Evolutionary conservation across 2,329 filamentous ascomycete genomes (phyloP).

Genomic region (Biscogniauxia sp.): DNA sequence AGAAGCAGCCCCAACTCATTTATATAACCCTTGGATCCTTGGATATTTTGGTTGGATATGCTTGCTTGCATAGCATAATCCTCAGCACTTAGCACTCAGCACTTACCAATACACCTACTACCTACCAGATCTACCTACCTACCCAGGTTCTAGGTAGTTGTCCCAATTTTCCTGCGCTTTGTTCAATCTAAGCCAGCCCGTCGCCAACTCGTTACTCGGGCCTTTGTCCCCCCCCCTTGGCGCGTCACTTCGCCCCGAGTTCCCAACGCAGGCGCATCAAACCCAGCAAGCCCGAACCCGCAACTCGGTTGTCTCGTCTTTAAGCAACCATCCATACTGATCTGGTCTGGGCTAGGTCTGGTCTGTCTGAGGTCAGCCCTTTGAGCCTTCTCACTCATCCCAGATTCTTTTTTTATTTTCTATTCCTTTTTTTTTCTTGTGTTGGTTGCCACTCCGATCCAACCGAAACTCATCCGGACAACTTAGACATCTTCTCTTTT

Average conservation of each 20-base stretch:
- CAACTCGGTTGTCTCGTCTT: not conserved
- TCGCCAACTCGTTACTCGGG: slow-evolving; percentile 26
- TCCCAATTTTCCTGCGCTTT: slow-evolving; percentile 9
- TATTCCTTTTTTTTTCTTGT: not conserved
- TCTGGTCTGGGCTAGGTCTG: too few species aligned
- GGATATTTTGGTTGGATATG: not conserved
- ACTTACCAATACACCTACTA: too few species aligned
- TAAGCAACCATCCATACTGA: not conserved
- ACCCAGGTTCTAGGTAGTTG: slow-evolving; percentile 8
- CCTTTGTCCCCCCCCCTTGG: slow-evolving; percentile 29
- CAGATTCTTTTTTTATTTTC: not conserved
- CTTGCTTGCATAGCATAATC: not conserved
- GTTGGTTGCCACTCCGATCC: not conserved
- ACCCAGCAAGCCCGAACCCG: not conserved
- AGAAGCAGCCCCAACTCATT: slow-evolving; percentile 4
- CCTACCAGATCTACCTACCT: not conserved
- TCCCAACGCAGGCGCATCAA: slow-evolving; percentile 7
- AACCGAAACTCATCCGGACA: not conserved
- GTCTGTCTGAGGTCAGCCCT: too few species aligned
- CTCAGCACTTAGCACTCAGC: not conserved
- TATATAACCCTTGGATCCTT: not conserved
- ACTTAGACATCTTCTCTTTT: not conserved
- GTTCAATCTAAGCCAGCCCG: slow-evolving; percentile 16
- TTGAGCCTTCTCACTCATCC: not conserved
- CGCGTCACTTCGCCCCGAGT: slow-evolving; percentile 21